Percentiles rank a stretch among this genome's conserved stretches.
These are phyloP conservation scores for Pythium periplocum DNA, from an alignment of 352 stramenopile genomes.

Conservation along the genomic window DNA sequence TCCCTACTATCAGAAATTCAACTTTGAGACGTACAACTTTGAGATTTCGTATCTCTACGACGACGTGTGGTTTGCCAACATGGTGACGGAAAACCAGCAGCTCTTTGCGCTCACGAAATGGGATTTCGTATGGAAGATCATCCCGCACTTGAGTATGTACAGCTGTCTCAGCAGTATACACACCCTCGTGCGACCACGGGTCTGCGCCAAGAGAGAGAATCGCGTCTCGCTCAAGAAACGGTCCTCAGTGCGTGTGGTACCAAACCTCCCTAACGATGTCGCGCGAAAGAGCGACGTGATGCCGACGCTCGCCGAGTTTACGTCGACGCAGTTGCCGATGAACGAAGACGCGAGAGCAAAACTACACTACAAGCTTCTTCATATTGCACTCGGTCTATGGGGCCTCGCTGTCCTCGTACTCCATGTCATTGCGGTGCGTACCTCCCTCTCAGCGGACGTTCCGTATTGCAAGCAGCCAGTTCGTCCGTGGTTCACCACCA, in stretches of 20 bases:
- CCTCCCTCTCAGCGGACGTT: constrained; percentile 1
- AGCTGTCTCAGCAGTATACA: constrained; percentile 19
- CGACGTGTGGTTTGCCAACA: constrained; percentile 32
- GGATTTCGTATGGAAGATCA: constrained; percentile 20
- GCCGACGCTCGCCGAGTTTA: not conserved
- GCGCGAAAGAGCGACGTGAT: not conserved
- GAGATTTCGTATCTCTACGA: constrained; percentile 28
- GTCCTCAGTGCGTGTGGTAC: too few relatives aligned
- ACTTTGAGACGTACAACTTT: constrained; percentile 28
- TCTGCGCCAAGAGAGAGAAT: not conserved
- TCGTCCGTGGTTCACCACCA: constrained; percentile 31
- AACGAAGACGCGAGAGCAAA: too few relatives aligned
- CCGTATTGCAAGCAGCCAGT: constrained; percentile 24
- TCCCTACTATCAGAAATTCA: constrained; percentile 25
- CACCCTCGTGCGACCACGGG: constrained; percentile 9
- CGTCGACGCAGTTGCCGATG: not conserved
- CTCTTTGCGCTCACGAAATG: constrained; percentile 25
- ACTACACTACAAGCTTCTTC: too few relatives aligned
- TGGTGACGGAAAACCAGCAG: constrained; percentile 40
- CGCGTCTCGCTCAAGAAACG: too few relatives aligned
- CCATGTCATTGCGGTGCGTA: constrained; percentile 10
- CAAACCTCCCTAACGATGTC: too few relatives aligned
- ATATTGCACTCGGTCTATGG: constrained; percentile 6
- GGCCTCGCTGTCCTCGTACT: constrained; percentile 10
- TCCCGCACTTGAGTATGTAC: constrained; percentile 35